Percentiles rank a stretch among this genome's conserved stretches.
These are phyloP conservation scores for Gloeopeniophorella convolvens DNA, from an alignment of 768 basidiomycete species.

Conservation along the genomic window DNA sequence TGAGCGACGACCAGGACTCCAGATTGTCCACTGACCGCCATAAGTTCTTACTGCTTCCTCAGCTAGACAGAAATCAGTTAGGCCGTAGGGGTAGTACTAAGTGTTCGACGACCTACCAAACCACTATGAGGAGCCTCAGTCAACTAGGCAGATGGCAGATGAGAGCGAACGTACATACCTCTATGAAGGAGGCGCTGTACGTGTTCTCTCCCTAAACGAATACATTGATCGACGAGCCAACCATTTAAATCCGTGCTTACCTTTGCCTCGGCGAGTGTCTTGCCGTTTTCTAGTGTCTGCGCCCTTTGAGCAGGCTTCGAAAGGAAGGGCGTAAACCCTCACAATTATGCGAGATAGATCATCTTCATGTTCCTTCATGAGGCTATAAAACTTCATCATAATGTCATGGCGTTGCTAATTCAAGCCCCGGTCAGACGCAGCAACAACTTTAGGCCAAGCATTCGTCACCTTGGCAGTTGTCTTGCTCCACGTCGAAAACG, in stretches of 20 bases:
- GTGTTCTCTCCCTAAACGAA: conserved; percentile 60
- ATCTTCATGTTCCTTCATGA: conserved; percentile 80
- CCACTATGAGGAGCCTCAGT: conserved; percentile 46
- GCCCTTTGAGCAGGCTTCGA: not conserved
- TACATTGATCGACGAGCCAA: not conserved
- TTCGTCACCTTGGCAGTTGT: conserved; percentile 75
- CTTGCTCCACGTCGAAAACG: conserved; percentile 80
- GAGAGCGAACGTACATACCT: conserved; percentile 41
- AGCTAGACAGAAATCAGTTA: conserved; percentile 40
- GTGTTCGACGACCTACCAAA: conserved; percentile 48
- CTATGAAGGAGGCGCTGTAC: conserved; percentile 82
- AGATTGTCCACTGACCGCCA: conserved; percentile 49
- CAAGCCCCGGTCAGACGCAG: not conserved
- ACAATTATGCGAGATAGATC: conserved; percentile 86
- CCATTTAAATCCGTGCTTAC: conserved; percentile 30
- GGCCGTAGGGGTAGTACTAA: not conserved
- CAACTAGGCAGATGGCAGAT: conserved; percentile 19
- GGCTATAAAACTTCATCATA: conserved; percentile 65
- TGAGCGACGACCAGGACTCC: not conserved
- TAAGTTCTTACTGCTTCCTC: conserved; percentile 91
- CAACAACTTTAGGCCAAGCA: not conserved
- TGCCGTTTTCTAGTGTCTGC: conserved; percentile 94
- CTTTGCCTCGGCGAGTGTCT: conserved; percentile 78
- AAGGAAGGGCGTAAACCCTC: not conserved
- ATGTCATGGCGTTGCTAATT: conserved; percentile 74